Evolutionary conservation across 192 early-diverging fungal genomes (phyloP), one percentile per base, ranked within the genome.

Genomic region (Umbelopsis ramanniana): DNA sequence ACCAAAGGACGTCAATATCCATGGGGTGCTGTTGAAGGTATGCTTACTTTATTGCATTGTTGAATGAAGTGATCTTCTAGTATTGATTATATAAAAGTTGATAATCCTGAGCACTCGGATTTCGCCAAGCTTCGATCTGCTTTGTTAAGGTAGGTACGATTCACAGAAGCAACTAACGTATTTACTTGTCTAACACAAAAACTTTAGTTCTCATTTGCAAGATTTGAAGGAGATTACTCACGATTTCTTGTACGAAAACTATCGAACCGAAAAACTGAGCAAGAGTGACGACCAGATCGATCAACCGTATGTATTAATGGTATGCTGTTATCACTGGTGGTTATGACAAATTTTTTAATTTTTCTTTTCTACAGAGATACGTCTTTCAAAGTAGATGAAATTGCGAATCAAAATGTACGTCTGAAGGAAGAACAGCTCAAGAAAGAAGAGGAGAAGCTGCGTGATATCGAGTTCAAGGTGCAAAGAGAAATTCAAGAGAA

Each of bases 181-280:
- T 37, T 19, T 12, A 37, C 3, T 0, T n/a, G 12, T n/a, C n/a
- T 66, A 66, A 75, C 37, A 26, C 46, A 6, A 54, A 29, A 38
- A 22, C 48, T 74, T 69, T 68, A 95, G 96, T 84, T 97, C 96
- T 72, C 98, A 99, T 76, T 89, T 99, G 74, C 94, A 96, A 76
- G 98, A 99, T 66, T 81, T 99, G 45, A 97, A 97, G 80, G 98
- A 97, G 66, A 96, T 95, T 73, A 99, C 98, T 23, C 95, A 97
- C 74, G 91, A 91, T 76, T 92, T 94, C 72, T 90, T 98, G 74
- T 99, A 99, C 79, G 94, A 97, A 76, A 90, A 93, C 70, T 97
- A 97, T 83, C 95, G 98, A 84, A 92, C 95, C 14, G 88, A 93
- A 75, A 95, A 96, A 81, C 93, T 99, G 38, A 81, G 79, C 40